These are phyloP conservation scores for Saccharomyces hybrid DNA, from an alignment of 1,139 yeast species.

Conservation along the genomic window DNA sequence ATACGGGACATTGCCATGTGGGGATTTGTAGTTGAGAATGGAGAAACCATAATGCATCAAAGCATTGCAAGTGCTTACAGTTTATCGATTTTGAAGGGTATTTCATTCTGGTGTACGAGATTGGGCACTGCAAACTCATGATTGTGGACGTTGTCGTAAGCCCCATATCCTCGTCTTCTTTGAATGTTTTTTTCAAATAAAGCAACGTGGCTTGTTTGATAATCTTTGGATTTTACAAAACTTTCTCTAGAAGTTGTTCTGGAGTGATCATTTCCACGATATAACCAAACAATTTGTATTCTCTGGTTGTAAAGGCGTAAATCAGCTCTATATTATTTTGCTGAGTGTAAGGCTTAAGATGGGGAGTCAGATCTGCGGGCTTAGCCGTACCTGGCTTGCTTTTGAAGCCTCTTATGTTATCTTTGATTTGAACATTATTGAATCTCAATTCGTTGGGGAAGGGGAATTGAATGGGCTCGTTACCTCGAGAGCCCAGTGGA, in stretches of 20 bases:
- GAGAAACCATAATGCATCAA: conserved; percentile 56
- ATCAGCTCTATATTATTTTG: conserved; percentile 42
- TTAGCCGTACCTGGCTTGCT: conserved; percentile 54
- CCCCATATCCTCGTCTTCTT: conserved; percentile 48
- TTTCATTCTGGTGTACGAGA: conserved; percentile 51
- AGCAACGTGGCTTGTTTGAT: conserved; percentile 39
- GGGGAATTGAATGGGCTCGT: conserved; percentile 34
- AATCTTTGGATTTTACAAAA: conserved; percentile 41
- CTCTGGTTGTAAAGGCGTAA: conserved; percentile 45
- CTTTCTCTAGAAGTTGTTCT: conserved; percentile 32
- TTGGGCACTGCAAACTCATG: conserved; percentile 55
- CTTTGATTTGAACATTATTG: conserved; percentile 41
- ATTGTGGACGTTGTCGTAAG: conserved; percentile 49
- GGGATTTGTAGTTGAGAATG: conserved; percentile 56
- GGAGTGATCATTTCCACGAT: conserved; percentile 44
- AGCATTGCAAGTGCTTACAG: conserved; percentile 66
- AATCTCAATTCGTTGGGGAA: conserved; percentile 47
- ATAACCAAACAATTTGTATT: conserved; percentile 44
- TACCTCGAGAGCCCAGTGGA: conserved; percentile 8
- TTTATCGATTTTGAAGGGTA: conserved; percentile 51
- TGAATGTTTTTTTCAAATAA: conserved; percentile 35
- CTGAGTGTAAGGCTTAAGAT: conserved; percentile 31
- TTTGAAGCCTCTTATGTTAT: conserved; percentile 51
- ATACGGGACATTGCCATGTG: conserved; percentile 64
- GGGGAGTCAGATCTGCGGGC: conserved; percentile 56